Base-by-base conservation (phyloP, 2,329 filamentous ascomycete species). In the Sporothrix inflata region DNA sequence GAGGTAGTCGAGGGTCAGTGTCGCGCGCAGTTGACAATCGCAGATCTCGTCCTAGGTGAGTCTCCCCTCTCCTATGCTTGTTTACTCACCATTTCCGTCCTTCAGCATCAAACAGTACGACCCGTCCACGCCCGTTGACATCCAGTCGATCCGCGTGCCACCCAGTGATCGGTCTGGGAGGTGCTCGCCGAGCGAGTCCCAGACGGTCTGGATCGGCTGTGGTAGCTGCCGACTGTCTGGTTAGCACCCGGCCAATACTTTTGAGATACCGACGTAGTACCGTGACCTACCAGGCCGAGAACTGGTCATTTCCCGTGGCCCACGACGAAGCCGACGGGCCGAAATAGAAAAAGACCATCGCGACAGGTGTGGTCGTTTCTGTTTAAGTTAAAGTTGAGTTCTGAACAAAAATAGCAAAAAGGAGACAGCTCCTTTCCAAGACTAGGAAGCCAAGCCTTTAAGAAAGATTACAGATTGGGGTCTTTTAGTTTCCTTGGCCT, bases 331-430 rank as follows among this genome's bases (percentile, higher is more conserved):
- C 55, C 16, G 45, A 27, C 42, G 55, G 53, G 49, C 71, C 71
- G 21, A 72, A 72, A 60, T 72, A 72, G 47, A 65, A 72, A 49
- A 72, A 72, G 6, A 72, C 71, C 71, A 72, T 72, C 11, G 30
- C n/a, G 66, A 8, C 12, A n/a, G n/a, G 19, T 11, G 40, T n/a
- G 12, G 61, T 3, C 34, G 24, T 45, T 21, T 24, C 19, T 16
- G 27, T 7, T 38, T n/a, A 49, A 21, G 24, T 66, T 19, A 5
- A 9, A 47, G 14, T 12, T 16, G 47, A 45, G 12, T 45, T 1
- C 12, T 19, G 8, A n/a, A 19, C 38, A 24, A 16, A 9, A 42
- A 24, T 1, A 16, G 30, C n/a, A 2, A 14, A 49, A 14, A n/a
- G n/a, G 30, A 1, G 63, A 49, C 24, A 45, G 21, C 38, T 45